Evolutionary conservation across 1,139 yeast species (phyloP).

Genomic region (Pichia terricola): DNA sequence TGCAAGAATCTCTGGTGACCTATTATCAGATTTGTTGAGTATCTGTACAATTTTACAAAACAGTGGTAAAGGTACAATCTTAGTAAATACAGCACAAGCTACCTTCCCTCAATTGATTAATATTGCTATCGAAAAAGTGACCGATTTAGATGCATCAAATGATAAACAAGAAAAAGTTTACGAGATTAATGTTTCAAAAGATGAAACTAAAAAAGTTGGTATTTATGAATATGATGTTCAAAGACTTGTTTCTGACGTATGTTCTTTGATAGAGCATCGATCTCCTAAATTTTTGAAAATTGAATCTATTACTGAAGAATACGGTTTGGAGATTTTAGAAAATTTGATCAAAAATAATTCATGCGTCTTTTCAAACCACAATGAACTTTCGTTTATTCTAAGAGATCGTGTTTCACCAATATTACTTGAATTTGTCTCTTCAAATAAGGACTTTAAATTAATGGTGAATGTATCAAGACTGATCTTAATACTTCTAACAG

Average conservation of each 20-base stretch:
- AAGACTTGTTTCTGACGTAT: conserved; percentile 60
- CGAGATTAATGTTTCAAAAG: conserved; percentile 34
- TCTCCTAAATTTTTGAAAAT: conserved; percentile 44
- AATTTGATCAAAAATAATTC: conserved; percentile 51
- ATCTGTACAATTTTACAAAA: conserved; percentile 68
- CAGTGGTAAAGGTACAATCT: conserved; percentile 63
- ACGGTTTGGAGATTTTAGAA: conserved; percentile 76
- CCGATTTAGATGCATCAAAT: neutral
- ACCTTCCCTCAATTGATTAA: conserved; percentile 79
- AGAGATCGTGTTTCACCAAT: conserved; percentile 68
- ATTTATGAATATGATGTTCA: conserved; percentile 56
- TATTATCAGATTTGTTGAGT: conserved; percentile 49
- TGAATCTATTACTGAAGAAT: conserved; percentile 49
- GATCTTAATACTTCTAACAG: conserved; percentile 47
- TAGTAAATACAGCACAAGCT: conserved; percentile 87
- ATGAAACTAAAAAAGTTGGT: conserved; percentile 34
- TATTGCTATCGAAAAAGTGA: conserved; percentile 60
- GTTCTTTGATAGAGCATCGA: conserved; percentile 54
- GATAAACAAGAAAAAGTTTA: conserved; percentile 15
- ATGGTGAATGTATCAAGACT: conserved; percentile 69
- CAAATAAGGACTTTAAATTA: conserved; percentile 53
- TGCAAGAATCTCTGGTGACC: conserved; percentile 41
- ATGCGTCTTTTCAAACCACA: conserved; percentile 43
- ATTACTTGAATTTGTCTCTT: conserved; percentile 56
- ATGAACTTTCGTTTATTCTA: conserved; percentile 56